These are phyloP conservation scores for Yamadazyma sp. DNA, from an alignment of 1,139 yeast genomes.

Conservation along the genomic window DNA sequence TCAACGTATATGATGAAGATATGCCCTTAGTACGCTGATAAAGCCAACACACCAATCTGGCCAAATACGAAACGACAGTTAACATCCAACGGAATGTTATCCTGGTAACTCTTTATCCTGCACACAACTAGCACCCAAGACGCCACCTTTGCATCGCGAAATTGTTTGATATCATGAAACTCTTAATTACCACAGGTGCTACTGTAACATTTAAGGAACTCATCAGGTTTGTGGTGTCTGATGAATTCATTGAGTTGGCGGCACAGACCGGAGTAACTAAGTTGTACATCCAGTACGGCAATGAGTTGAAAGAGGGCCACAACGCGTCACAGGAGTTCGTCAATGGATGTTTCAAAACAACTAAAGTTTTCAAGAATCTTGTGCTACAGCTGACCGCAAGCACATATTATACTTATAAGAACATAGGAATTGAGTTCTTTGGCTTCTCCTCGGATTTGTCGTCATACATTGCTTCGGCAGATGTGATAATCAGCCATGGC, in stretches of 20 bases:
- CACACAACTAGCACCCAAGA: too few species aligned
- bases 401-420: background rate
- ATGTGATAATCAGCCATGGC: constrained; percentile 81
- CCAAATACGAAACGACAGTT: too few species aligned
- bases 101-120: too few species aligned
- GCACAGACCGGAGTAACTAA: constrained; percentile 6
- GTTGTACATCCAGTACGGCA: constrained; percentile 63
- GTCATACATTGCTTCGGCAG: constrained; percentile 38
- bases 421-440: constrained; percentile 34
- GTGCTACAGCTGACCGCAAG: background rate
- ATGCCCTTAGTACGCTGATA: too few species aligned
- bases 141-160: too few species aligned
- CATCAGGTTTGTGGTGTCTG: constrained; percentile 39
- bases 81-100: too few species aligned
- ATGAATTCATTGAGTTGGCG: constrained; percentile 36
- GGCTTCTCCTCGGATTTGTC: constrained; percentile 47
- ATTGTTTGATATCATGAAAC: constrained; percentile 8
- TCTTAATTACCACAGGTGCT: constrained; percentile 66
- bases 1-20: too few species aligned
- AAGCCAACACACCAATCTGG: too few species aligned
- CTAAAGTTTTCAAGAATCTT: background rate
- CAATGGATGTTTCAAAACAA: constrained; percentile 14
- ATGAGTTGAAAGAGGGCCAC: constrained; percentile 25
- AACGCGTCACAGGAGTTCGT: constrained; percentile 27
- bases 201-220: constrained; percentile 71